Base-by-base conservation (phyloP, 2,329 filamentous ascomycete species). In the Cercospora sp. region DNA sequence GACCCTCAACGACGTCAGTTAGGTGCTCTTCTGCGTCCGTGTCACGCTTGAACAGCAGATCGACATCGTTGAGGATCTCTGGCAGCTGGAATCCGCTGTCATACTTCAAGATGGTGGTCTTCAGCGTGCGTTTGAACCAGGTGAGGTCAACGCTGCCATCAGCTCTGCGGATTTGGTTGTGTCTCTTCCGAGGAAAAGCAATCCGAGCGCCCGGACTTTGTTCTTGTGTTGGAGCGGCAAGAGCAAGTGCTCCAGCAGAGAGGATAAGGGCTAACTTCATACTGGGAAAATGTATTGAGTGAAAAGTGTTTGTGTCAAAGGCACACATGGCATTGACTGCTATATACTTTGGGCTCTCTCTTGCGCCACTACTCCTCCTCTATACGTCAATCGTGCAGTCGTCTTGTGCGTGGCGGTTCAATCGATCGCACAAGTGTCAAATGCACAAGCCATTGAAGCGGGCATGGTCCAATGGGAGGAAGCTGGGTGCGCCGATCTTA, bases 251-350 rank as follows among this genome's bases (percentile, higher is more conserved):
- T 60, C 71, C 53, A 16, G 71, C 51, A 42, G 68, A 68, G 18
- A 72, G 66, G 3, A 72, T 16, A 7, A 65, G n/a, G n/a, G 63
- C 64, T 20, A 64, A 55, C 60, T 69, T 71, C 69, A 70, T 72
- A 6, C 36, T 72, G 60, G n/a, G 23, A 30, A 18, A 23, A 23
- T 63, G 36, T 39, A n/a, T 39, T 39, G 36, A n/a, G 36, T 39
- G 13, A n/a, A 39, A 39, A 39, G 36, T n/a, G 36, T 39, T 31
- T 39, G 36, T 39, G 36, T 39, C 36, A n/a, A 39, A 39, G 13
- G 36, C 45, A 20, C 5, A 51, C 45, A 8, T 20, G 45, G 20
- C 20, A 51, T 20, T 20, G 36, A 23, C 45, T 51, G 20, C 45
- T 51, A 51, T 51, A 51, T 51, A 51, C n/a, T 51, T 23, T 51